phyloP scores from a whole-genome alignment of 345 rosid genomes.

The Salix caprea region DNA sequence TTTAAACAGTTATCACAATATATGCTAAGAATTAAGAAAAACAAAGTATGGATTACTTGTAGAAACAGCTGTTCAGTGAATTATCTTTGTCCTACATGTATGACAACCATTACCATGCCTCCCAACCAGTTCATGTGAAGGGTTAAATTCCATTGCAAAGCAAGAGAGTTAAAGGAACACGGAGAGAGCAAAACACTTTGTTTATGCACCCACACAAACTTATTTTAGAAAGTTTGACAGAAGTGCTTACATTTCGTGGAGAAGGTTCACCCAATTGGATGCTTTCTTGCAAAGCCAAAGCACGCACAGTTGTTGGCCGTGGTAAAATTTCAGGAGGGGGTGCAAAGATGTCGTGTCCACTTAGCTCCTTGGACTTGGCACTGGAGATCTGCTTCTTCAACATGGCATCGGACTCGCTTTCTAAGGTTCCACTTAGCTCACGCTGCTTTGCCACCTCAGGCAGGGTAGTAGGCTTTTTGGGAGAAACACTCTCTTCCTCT shows the following conservation, averaged over 20 bases:
- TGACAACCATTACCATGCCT: background rate
- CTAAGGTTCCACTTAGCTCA: constrained; percentile 78
- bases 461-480: constrained; percentile 61
- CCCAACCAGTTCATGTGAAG: background rate
- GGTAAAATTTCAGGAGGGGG: constrained; percentile 94
- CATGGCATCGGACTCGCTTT: constrained; percentile 53
- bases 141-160: background rate
- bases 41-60: background rate
- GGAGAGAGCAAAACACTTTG: background rate
- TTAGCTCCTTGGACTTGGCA: constrained; percentile 87
- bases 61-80: background rate
- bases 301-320: constrained; percentile 58
- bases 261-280: constrained; percentile 64
- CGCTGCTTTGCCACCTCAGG: constrained; percentile 95
- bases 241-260: constrained; percentile 32
- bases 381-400: constrained; percentile 79
- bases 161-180: background rate
- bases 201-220: constrained; percentile 16
- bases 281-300: constrained; percentile 65
- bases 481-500: constrained; percentile 73
- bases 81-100: background rate
- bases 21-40: background rate
- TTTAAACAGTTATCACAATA: background rate
- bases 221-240: constrained; percentile 29
- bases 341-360: constrained; percentile 92